phyloP scores from a whole-genome alignment of 2,329 filamentous ascomycete species.

The Fusarium irregulare region DNA sequence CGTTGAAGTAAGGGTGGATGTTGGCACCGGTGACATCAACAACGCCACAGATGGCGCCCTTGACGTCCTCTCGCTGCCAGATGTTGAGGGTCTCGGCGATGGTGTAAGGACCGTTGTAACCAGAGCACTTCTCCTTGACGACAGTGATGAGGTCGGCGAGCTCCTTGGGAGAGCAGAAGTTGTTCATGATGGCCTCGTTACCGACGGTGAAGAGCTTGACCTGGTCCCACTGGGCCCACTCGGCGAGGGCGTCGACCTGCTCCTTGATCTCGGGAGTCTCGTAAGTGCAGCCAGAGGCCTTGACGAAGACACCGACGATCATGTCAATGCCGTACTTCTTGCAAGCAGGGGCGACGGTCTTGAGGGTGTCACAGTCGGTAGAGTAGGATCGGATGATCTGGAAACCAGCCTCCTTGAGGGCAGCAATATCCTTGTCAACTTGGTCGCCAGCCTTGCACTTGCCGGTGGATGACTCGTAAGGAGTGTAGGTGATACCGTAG shows the following conservation, averaged over 20 bases:
- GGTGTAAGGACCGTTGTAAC: constrained; percentile 81
- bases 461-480: constrained; percentile 69
- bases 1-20: constrained; percentile 95
- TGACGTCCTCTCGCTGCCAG: constrained; percentile 73
- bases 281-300: constrained; percentile 69
- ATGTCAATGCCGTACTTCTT: constrained; percentile 76
- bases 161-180: constrained; percentile 70
- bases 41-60: constrained; percentile 71
- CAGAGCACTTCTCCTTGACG: constrained; percentile 74
- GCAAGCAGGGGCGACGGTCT: constrained; percentile 78
- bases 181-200: constrained; percentile 89
- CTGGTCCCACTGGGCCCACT: constrained; percentile 78
- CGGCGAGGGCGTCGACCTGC: constrained; percentile 79
- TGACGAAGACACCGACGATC: constrained; percentile 90
- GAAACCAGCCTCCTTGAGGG: constrained; percentile 76
- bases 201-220: constrained; percentile 86
- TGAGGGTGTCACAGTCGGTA: constrained; percentile 87
- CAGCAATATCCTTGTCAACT: constrained; percentile 69
- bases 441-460: constrained; percentile 72
- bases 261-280: constrained; percentile 69
- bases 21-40: constrained; percentile 87
- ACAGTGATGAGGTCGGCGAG: constrained; percentile 77
- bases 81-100: constrained; percentile 87
- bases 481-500: constrained; percentile 85
- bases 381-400: constrained; percentile 84